phyloP scores from a whole-genome alignment of 2,329 filamentous ascomycete genomes.

The Lachnellula subtilissima region DNA sequence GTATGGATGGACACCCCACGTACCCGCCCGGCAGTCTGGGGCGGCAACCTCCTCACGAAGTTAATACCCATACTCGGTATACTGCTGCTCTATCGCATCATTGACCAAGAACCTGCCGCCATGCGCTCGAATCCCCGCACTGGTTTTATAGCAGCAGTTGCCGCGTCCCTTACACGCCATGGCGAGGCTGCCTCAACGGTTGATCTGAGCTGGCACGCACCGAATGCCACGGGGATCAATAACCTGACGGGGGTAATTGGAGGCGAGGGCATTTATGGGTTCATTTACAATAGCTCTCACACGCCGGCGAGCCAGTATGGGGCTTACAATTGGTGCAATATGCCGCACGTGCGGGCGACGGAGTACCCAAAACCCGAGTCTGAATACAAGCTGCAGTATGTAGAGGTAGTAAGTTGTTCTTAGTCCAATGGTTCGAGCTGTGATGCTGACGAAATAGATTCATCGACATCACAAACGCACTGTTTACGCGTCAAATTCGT shows the following conservation, averaged over 20 bases:
- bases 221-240: constrained; percentile 53
- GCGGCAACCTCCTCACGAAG: constrained; percentile 12
- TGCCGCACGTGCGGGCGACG: constrained; percentile 66
- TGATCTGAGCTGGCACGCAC: constrained; percentile 50
- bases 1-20: constrained; percentile 22
- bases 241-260: constrained; percentile 53
- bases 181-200: constrained; percentile 12
- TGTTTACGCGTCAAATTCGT: constrained; percentile 72
- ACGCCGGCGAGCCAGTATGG: constrained; percentile 54
- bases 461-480: constrained; percentile 84
- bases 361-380: constrained; percentile 55
- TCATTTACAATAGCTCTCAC: constrained; percentile 64
- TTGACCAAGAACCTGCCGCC: constrained; percentile 12
- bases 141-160: constrained; percentile 19
- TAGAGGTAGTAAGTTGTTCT: constrained; percentile 60
- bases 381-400: constrained; percentile 65
- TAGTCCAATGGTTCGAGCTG: not conserved
- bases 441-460: constrained; percentile 39
- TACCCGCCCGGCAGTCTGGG: not conserved
- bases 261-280: constrained; percentile 63
- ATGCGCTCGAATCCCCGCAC: constrained; percentile 17
- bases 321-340: constrained; percentile 79
- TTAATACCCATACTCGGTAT: constrained; percentile 14
- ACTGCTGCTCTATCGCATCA: constrained; percentile 12
- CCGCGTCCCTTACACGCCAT: constrained; percentile 17